These are phyloP conservation scores for Calocybe cyanea DNA, from an alignment of 768 basidiomycete species.

Conservation along the genomic window DNA sequence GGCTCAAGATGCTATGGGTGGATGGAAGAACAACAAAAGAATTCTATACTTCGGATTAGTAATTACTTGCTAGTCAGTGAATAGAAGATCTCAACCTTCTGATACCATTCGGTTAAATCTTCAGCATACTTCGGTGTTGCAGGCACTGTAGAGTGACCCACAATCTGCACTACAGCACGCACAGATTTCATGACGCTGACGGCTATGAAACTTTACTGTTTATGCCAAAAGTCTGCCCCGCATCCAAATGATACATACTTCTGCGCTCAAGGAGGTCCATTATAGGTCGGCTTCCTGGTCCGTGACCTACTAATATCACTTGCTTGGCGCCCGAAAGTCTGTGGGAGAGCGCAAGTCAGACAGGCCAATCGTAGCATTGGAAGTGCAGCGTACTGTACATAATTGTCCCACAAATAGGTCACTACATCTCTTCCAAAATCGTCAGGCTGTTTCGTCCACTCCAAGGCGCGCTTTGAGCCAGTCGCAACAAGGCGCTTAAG, in stretches of 20 bases:
- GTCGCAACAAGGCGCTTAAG: not conserved
- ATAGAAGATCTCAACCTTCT: slow-evolving; percentile 39
- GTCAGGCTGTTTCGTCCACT: slow-evolving; percentile 40
- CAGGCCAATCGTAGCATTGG: not conserved
- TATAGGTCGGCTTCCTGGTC: slow-evolving; percentile 73
- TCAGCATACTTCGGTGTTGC: slow-evolving; percentile 50
- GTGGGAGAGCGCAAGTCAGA: slow-evolving; percentile 5
- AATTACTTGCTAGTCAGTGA: not conserved
- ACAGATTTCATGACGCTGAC: slow-evolving; percentile 58
- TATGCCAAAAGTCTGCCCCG: not conserved
- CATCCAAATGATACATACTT: slow-evolving; percentile 39
- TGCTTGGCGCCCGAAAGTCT: slow-evolving; percentile 72
- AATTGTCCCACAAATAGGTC: slow-evolving; percentile 94
- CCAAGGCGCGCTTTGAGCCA: not conserved
- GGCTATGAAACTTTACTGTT: slow-evolving; percentile 23
- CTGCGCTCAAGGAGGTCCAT: slow-evolving; percentile 71
- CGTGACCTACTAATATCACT: slow-evolving; percentile 84
- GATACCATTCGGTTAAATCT: slow-evolving; percentile 69
- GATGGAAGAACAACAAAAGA: slow-evolving; percentile 70
- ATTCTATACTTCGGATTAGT: slow-evolving; percentile 41
- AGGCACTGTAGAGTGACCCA: slow-evolving; percentile 60
- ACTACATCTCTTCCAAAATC: slow-evolving; percentile 57
- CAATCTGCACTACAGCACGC: slow-evolving; percentile 73
- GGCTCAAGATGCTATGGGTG: slow-evolving; percentile 51
- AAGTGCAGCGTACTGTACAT: slow-evolving; percentile 77